Evolutionary conservation across 2,329 filamentous ascomycete species (phyloP), one percentile per base, ranked within the genome.

Genomic region (Aureobasidium melanogenum): DNA sequence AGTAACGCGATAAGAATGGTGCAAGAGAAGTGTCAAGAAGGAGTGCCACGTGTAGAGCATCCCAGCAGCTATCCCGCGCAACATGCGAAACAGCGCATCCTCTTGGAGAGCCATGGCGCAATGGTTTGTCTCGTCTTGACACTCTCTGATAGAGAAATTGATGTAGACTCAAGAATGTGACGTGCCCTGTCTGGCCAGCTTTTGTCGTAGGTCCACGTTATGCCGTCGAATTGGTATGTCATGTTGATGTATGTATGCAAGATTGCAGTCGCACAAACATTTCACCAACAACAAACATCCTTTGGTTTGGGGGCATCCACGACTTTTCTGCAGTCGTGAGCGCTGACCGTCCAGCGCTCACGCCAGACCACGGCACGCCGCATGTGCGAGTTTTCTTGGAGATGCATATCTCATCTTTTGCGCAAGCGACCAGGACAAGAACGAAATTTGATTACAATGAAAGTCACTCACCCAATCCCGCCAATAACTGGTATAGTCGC

Each of bases 401-500:
- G 17, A 43, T 19, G 39, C 9, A 8, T 34, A 24, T 12, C 22
- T 30, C 30, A 19, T 39, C 38, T 30, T 39, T 44, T 47, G 39
- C 32, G 26, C 44, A 43, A 43, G 46, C 30, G 22, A 32, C 7
- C 17, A 12, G 19, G 22, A 47, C 1, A 8, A 51, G 36, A 54
- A 7, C 5, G 26, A 34, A 12, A 22, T 9, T 48, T 26, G 19
- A 34, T 12, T 15, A 47, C 12, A 56, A 55, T 10, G 34, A 50
- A 48, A 30, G 4, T 43, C 22, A 86, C 90, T 79, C 81, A 97
- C 94, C 94, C 94, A 99, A 78, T 99, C 94, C 75, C 93, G 83
- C 94, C 94, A 99, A 76, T 97, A 99, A 77, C 91, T 97, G 52
- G 94, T 97, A 75, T 97, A 99, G 79, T 99, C 94, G 76, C 92